phyloP scores from a whole-genome alignment of 306 rosid genomes.

The Parietaria judaica region DNA sequence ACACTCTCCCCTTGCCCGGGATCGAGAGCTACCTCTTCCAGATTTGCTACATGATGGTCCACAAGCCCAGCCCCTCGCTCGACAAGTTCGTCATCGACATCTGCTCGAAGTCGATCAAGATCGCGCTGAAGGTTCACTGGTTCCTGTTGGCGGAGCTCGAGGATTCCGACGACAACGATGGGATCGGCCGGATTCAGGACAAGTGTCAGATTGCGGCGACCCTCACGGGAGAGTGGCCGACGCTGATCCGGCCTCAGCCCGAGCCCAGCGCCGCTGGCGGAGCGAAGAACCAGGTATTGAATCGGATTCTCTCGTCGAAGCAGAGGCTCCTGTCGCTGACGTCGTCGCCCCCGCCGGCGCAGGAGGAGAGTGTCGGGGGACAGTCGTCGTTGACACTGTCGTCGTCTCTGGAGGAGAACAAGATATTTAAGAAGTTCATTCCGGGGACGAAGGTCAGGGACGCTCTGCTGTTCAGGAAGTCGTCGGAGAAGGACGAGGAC shows the following conservation, averaged over 20 bases:
- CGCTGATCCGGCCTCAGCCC: conserved; percentile 45
- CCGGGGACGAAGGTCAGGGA: conserved; percentile 80
- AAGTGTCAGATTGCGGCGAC: conserved; percentile 88
- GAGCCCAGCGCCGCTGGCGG: conserved; percentile 36
- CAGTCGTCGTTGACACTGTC: conserved; percentile 31
- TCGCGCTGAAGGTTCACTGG: conserved; percentile 95
- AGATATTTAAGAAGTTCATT: conserved; percentile 68
- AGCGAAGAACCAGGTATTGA: conserved; percentile 70
- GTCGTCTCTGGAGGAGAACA: conserved; percentile 64
- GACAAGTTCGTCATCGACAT: conserved; percentile 93
- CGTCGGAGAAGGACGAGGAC: conserved; percentile 64
- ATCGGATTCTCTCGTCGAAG: conserved; percentile 62
- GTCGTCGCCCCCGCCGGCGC: conserved; percentile 47
- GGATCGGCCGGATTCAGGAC: conserved; percentile 80
- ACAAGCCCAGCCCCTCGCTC: conserved; percentile 88
- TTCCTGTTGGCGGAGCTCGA: conserved; percentile 84
- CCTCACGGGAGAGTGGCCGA: conserved; percentile 83
- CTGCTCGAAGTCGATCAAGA: conserved; percentile 83
- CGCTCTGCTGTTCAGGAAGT: conserved; percentile 76
- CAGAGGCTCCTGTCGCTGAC: conserved; percentile 63
- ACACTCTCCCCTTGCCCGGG: conserved; percentile 85
- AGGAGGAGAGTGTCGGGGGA: conserved; percentile 35
- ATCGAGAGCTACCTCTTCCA: conserved; percentile 93
- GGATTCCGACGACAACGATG: conserved; percentile 86
- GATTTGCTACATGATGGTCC: conserved; percentile 91